These are phyloP conservation scores for Calonectria pauciramosa DNA, from an alignment of 2,329 filamentous ascomycete genomes.

Conservation along the genomic window DNA sequence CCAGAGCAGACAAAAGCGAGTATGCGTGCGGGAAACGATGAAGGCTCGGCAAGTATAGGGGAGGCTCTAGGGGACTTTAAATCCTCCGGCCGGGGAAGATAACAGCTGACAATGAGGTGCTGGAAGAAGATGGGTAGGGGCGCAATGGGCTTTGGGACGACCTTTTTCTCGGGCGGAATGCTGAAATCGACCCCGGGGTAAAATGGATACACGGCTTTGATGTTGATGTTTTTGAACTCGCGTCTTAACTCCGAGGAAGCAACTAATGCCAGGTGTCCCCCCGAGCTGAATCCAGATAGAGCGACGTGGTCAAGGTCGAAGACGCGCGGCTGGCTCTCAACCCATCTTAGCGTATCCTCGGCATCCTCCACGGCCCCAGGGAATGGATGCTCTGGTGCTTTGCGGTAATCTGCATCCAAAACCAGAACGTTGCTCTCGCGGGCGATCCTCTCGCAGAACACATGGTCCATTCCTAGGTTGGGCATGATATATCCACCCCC, in stretches of 20 bases:
- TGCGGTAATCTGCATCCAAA: constrained; percentile 53
- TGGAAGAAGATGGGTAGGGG: background rate
- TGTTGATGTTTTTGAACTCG: background rate
- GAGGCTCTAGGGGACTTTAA: background rate
- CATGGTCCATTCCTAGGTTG: constrained; percentile 52
- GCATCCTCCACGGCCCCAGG: constrained; percentile 49
- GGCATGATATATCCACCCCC: constrained; percentile 51
- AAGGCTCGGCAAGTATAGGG: background rate
- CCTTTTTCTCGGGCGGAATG: background rate
- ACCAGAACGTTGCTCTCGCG: constrained; percentile 43
- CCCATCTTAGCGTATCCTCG: constrained; percentile 53
- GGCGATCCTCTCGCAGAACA: constrained; percentile 51
- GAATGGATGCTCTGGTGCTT: constrained; percentile 55
- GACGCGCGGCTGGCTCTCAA: constrained; percentile 40
- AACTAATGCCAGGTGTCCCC: constrained; percentile 45
- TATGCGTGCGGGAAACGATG: background rate
- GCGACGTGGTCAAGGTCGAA: constrained; percentile 53
- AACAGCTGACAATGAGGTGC: background rate
- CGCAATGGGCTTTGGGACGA: background rate
- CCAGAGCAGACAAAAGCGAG: background rate
- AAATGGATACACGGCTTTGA: background rate
- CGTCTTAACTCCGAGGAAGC: background rate
- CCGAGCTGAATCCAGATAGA: constrained; percentile 60
- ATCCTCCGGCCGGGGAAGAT: background rate
- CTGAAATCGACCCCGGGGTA: background rate